phyloP scores from a whole-genome alignment of 1,139 yeast genomes.

The Yamadazyma jaroonii region DNA sequence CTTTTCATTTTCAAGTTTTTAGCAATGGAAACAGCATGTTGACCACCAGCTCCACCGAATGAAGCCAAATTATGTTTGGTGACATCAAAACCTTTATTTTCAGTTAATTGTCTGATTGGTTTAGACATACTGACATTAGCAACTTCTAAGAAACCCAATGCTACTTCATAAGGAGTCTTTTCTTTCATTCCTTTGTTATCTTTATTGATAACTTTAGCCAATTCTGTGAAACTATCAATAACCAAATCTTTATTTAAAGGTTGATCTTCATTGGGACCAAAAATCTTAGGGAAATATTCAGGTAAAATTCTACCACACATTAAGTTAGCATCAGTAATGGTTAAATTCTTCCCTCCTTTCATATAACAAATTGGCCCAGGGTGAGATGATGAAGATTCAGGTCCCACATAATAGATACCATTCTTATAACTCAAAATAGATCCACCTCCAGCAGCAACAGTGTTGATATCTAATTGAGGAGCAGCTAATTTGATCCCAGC shows the following conservation, averaged over 20 bases:
- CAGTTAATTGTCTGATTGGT: constrained; percentile 21
- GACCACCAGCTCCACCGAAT: constrained; percentile 26
- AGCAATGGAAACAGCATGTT: constrained; percentile 20
- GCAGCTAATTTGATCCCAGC: constrained; percentile 57
- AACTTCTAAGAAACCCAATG: constrained; percentile 20
- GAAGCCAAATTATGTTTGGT: constrained; percentile 20
- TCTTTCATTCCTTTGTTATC: constrained; percentile 26
- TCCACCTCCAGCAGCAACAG: constrained; percentile 64
- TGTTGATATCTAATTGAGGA: constrained; percentile 56
- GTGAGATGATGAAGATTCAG: constrained; percentile 55
- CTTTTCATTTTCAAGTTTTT: constrained; percentile 18
- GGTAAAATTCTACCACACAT: constrained; percentile 50
- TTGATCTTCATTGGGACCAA: constrained; percentile 51
- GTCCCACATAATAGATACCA: constrained; percentile 53
- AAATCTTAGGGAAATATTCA: constrained; percentile 50
- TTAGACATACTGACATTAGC: constrained; percentile 22
- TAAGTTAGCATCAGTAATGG: constrained; percentile 57
- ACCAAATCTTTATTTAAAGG: constrained; percentile 45
- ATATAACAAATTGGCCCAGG: constrained; percentile 61
- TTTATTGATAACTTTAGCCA: constrained; percentile 40
- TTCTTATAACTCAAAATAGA: constrained; percentile 47
- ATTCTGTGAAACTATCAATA: constrained; percentile 31
- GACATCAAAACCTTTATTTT: constrained; percentile 19
- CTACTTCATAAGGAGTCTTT: constrained; percentile 22
- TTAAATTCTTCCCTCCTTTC: constrained; percentile 50